Percentiles rank a stretch among this genome's conserved stretches.
These are phyloP conservation scores for Chlamydomonas eustigma DNA, from an alignment of 139 green algal genomes.

Conservation along the genomic window DNA sequence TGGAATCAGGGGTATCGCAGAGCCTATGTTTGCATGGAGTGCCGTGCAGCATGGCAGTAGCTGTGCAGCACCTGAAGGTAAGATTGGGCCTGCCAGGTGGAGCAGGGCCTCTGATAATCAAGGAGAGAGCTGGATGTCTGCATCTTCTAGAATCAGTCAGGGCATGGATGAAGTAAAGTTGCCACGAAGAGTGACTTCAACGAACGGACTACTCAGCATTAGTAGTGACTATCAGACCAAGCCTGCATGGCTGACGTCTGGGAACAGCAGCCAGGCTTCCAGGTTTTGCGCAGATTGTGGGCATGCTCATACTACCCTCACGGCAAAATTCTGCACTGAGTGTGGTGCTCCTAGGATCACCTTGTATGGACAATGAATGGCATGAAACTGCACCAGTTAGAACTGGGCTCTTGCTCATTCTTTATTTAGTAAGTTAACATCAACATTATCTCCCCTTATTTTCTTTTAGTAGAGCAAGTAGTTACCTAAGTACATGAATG, in stretches of 20 bases:
- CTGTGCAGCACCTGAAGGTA: neutral
- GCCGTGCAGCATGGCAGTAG: neutral
- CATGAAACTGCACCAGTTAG: too few relatives aligned
- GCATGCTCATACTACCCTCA: neutral
- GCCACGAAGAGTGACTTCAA: too few relatives aligned
- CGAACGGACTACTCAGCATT: too few relatives aligned
- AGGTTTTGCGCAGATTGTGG: conserved; percentile 11
- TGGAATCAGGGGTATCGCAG: neutral
- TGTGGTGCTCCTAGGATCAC: neutral
- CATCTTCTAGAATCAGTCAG: too few relatives aligned
- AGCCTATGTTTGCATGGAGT: conserved; percentile 10
- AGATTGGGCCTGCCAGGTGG: neutral
- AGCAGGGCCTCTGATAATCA: neutral
- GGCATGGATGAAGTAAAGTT: too few relatives aligned
- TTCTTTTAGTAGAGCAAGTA: too few relatives aligned
- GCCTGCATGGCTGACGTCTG: neutral
- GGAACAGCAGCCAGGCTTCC: neutral
- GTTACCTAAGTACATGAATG: too few relatives aligned
- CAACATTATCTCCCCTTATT: too few relatives aligned
- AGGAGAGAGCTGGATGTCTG: neutral
- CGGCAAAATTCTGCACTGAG: neutral
- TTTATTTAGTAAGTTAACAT: too few relatives aligned
- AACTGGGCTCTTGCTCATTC: too few relatives aligned
- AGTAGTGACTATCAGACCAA: neutral
- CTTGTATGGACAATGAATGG: too few relatives aligned